Evolutionary conservation across 2,329 filamentous ascomycete genomes (phyloP).

Genomic region (Aspergillus amoenus): DNA sequence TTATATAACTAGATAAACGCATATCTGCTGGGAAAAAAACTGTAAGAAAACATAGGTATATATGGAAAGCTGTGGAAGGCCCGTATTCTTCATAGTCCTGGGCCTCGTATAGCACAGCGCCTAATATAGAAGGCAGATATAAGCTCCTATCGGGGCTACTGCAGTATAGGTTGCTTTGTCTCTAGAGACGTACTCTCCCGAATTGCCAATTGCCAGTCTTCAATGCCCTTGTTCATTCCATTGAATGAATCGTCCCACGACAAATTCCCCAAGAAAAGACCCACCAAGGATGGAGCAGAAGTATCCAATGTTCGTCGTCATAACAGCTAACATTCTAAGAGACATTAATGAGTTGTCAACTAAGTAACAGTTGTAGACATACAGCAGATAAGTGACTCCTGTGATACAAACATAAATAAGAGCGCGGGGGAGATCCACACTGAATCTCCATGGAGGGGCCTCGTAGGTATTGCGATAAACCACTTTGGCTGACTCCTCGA

Average conservation of each 20-base stretch:
- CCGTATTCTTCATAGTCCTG: no score
- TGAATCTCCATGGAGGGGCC: constrained; percentile 74
- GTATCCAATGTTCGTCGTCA: constrained; percentile 85
- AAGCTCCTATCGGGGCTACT: no score
- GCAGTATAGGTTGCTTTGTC: no score
- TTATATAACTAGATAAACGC: no score
- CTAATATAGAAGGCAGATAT: no score
- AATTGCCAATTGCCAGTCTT: no score
- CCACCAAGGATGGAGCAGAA: constrained; percentile 76
- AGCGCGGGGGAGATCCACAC: constrained; percentile 73
- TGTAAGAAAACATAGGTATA: no score
- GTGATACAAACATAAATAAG: constrained; percentile 67
- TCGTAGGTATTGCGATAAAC: constrained; percentile 57
- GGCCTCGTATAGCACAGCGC: no score
- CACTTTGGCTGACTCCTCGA: constrained; percentile 77
- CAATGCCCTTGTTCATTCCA: constrained; percentile 32
- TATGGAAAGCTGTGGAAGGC: no score
- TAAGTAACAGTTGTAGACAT: constrained; percentile 43
- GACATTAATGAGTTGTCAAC: no score
- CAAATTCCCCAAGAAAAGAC: constrained; percentile 81
- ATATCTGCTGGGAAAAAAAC: no score
- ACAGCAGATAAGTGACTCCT: constrained; percentile 85
- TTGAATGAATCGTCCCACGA: constrained; percentile 67
- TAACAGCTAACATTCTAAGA: constrained; percentile 82
- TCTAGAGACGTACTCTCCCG: no score